Base-by-base conservation (phyloP, 2,329 filamentous ascomycete genomes). In the Thyridium curvatum region DNA sequence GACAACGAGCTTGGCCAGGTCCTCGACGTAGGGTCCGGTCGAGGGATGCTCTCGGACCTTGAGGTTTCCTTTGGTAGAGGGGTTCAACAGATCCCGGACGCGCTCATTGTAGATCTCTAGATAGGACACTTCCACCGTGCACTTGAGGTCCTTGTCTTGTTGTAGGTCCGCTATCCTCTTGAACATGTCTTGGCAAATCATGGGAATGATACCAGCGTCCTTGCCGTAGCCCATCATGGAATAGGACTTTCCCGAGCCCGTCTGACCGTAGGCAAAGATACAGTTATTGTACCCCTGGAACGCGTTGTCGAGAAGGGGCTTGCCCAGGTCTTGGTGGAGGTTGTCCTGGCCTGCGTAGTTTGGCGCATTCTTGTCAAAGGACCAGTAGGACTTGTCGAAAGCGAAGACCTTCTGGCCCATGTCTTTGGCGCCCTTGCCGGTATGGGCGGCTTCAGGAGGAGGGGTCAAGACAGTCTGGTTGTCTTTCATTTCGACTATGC, bases 41-140 rank as follows among this genome's bases (percentile, higher is more conserved):
- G 82, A 89, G 14, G 90, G 91, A 14, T 88, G 94, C 67, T 98
- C 93, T 54, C 93, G 84, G 55, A 98, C 95, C 65, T 96, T 96
- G 52, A 98, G 84, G 60, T 97, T 49, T 36, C 47, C 47, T 39
- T 49, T 47, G 96, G 58, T 94, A 84, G 2, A 90, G 86, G 5
- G 86, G 73, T 45, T 86, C 34, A 98, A 77, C 29, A 98, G 70
- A 58, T 98, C 93, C 42, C 93, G 86, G 36, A 98, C 93, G 62
- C 97, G 93, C 66, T 98, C 93, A 64, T 98, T 98, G 75, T 98
- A 98, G 45, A 98, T 93, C 60, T 98, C 93, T 55, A 98, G 97
- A 67, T 98, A 98, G 4, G 90, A 96, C 18, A 97, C 93, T 46
- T 93, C 85, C 47, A 98, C 93, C 53, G 91, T 93, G 72, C 96